These are phyloP conservation scores for Chaetomidium leptoderma DNA, from an alignment of 495 filamentous ascomycete species.

Conservation along the genomic window DNA sequence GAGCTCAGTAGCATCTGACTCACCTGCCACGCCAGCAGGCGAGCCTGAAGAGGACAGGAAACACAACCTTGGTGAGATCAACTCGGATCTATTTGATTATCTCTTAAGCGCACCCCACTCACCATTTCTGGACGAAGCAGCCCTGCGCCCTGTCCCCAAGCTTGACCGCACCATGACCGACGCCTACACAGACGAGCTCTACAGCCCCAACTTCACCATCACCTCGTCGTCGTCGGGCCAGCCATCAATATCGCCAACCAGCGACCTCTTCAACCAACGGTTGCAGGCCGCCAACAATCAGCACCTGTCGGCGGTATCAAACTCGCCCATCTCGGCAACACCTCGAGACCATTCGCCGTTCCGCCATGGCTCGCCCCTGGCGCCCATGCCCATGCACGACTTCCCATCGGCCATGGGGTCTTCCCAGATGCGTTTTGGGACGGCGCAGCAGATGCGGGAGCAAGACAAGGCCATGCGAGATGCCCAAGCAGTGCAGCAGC, in stretches of 20 bases:
- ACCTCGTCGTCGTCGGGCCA: slow-evolving; percentile 49
- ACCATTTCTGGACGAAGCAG: slow-evolving; percentile 44
- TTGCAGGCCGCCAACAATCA: slow-evolving; percentile 73
- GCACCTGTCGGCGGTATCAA: slow-evolving; percentile 57
- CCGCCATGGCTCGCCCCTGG: slow-evolving; percentile 67
- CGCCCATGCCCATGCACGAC: slow-evolving; percentile 45
- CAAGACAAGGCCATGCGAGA: slow-evolving; percentile 58
- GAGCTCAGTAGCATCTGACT: slow-evolving; percentile 50
- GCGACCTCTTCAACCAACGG: slow-evolving; percentile 66
- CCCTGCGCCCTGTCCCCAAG: slow-evolving; percentile 61
- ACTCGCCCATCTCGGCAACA: slow-evolving; percentile 42
- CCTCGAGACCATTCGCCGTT: slow-evolving; percentile 81
- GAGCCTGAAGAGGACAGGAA: slow-evolving; percentile 47
- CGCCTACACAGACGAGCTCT: slow-evolving; percentile 79
- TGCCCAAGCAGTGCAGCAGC: slow-evolving; percentile 49
- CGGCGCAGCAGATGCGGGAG: slow-evolving; percentile 57
- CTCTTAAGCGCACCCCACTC: slow-evolving; percentile 44
- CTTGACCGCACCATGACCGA: slow-evolving; percentile 83
- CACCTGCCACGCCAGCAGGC: slow-evolving; percentile 51
- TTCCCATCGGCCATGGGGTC: slow-evolving; percentile 34
- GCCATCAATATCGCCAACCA: slow-evolving; percentile 50
- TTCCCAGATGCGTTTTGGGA: slow-evolving; percentile 46
- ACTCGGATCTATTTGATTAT: slow-evolving; percentile 44
- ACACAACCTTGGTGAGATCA: slow-evolving; percentile 44
- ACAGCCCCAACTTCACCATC: slow-evolving; percentile 60